A percentile compares a stretch with the other conserved stretches of the same genome.
These are phyloP conservation scores for Ophiostoma perfectum DNA, from an alignment of 2,329 filamentous ascomycete species.

Conservation along the genomic window DNA sequence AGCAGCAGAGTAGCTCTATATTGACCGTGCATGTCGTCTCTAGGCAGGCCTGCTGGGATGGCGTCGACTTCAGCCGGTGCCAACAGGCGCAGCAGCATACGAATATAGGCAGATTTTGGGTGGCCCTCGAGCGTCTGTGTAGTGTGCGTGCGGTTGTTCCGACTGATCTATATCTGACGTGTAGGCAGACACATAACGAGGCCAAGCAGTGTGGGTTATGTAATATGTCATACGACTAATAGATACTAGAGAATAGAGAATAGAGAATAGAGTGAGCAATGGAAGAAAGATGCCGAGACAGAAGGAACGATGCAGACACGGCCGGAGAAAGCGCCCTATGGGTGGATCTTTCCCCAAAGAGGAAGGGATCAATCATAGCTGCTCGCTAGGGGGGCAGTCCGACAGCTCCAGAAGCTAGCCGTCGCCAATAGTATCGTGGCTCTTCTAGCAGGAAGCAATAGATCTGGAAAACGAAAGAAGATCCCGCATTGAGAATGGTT, in stretches of 20 bases:
- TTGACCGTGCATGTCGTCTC: too few relatives aligned
- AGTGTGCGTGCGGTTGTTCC: not conserved
- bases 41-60: not conserved
- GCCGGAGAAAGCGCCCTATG: conserved; percentile 1
- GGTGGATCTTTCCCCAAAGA: not conserved
- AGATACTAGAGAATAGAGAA: too few relatives aligned
- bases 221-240: too few relatives aligned
- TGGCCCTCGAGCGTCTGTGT: not conserved
- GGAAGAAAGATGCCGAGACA: not conserved
- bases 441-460: not conserved
- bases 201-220: too few relatives aligned
- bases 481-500: not conserved
- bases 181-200: too few relatives aligned
- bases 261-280: too few relatives aligned
- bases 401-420: not conserved
- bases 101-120: not conserved
- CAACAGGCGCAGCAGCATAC: conserved; percentile 7
- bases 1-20: too few relatives aligned
- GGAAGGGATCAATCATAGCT: conserved; percentile 2
- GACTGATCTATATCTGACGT: too few relatives aligned
- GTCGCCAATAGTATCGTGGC: not conserved
- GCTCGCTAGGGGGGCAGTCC: not conserved
- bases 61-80: conserved; percentile 6
- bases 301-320: not conserved
- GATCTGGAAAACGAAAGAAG: not conserved